phyloP scores from a whole-genome alignment of 2,329 filamentous ascomycete genomes.

The Paramyrothecium sp. region DNA sequence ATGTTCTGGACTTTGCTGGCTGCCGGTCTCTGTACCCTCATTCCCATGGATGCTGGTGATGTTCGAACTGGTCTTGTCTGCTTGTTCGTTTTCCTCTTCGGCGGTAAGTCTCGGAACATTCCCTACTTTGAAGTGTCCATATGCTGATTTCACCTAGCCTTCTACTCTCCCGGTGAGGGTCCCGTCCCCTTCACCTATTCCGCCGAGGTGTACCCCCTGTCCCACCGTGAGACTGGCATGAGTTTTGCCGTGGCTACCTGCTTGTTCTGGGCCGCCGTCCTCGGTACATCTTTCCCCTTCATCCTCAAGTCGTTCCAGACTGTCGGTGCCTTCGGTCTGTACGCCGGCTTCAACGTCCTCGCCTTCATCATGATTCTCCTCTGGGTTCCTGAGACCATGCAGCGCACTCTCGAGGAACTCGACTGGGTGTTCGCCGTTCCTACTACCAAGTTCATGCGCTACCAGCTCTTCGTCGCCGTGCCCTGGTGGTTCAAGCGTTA shows the following conservation, averaged over 20 bases:
- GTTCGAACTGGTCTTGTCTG: slow-evolving; percentile 54
- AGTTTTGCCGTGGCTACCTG: slow-evolving; percentile 60
- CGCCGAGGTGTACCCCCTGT: slow-evolving; percentile 63
- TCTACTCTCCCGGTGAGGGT: slow-evolving; percentile 65
- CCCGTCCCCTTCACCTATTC: slow-evolving; percentile 62
- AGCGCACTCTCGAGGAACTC: slow-evolving; percentile 47
- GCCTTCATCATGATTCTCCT: slow-evolving; percentile 55
- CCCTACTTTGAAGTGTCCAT: neutral
- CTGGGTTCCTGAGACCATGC: slow-evolving; percentile 52
- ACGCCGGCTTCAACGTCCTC: slow-evolving; percentile 54
- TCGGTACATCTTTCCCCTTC: slow-evolving; percentile 51
- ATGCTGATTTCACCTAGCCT: slow-evolving; percentile 29
- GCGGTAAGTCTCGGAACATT: slow-evolving; percentile 24
- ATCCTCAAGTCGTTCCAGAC: slow-evolving; percentile 35
- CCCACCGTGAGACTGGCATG: slow-evolving; percentile 64
- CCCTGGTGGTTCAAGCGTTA: slow-evolving; percentile 31
- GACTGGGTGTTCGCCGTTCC: slow-evolving; percentile 50
- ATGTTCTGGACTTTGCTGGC: slow-evolving; percentile 59
- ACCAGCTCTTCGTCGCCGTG: slow-evolving; percentile 30
- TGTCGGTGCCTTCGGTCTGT: slow-evolving; percentile 44
- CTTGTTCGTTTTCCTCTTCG: slow-evolving; percentile 64
- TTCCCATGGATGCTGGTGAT: slow-evolving; percentile 28
- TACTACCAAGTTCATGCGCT: slow-evolving; percentile 37
- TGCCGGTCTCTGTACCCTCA: slow-evolving; percentile 36
- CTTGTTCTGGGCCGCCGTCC: slow-evolving; percentile 50